Evolutionary conservation across 164 flowering plant species (phyloP).

Genomic region (Santalum album): DNA sequence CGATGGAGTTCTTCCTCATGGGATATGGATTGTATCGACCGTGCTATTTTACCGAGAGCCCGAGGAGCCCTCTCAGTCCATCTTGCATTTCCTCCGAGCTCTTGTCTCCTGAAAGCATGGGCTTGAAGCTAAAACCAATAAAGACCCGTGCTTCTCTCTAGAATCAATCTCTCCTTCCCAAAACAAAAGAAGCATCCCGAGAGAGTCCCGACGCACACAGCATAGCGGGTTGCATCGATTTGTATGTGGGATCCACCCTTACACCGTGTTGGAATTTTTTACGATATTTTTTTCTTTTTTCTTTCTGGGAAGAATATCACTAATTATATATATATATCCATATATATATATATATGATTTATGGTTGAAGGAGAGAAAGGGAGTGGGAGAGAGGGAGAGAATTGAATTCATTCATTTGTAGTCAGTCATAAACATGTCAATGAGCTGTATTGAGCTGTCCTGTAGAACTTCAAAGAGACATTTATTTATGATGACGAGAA

Average conservation of each 20-base stretch:
- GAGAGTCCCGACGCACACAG: no score
- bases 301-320: no score
- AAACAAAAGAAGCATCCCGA: no score
- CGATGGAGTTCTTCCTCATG: slow-evolving; percentile 89
- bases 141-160: neutral
- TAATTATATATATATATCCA: no score
- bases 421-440: neutral
- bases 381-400: no score
- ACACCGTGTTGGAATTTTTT: no score
- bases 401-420: neutral
- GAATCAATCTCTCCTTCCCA: no score
- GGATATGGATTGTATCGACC: slow-evolving; percentile 82
- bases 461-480: neutral
- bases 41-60: slow-evolving; percentile 51
- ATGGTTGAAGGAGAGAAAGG: no score
- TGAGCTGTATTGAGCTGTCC: neutral
- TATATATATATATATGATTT: no score
- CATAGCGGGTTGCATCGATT: no score
- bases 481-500: neutral
- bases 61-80: slow-evolving; percentile 43
- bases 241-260: no score
- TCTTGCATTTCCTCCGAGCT: slow-evolving; percentile 1
- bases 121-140: slow-evolving; percentile 4
- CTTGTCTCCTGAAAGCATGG: slow-evolving; percentile 6
- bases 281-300: no score